phyloP scores from a whole-genome alignment of 352 stramenopile genomes.

The Globisporangium recalcitrans region DNA sequence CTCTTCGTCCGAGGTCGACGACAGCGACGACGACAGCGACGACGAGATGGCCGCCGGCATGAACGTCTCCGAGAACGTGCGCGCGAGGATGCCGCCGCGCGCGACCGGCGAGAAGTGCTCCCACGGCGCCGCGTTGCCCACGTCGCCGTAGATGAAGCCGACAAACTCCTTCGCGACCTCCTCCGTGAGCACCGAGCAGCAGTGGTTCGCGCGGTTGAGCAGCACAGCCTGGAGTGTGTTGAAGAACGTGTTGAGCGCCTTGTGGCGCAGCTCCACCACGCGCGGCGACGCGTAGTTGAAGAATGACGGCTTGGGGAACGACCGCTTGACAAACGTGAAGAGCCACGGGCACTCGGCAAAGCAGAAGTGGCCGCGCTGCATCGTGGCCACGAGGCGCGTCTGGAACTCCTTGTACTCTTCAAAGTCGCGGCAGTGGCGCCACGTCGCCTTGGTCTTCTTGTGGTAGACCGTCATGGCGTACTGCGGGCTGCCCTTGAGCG shows the following conservation, averaged over 20 bases:
- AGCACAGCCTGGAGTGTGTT: conserved; percentile 26
- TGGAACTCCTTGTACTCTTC: conserved; percentile 24
- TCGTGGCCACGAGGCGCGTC: conserved; percentile 22
- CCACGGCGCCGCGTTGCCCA: conserved; percentile 5
- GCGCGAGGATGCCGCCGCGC: conserved; percentile 3
- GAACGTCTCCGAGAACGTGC: conserved; percentile 11
- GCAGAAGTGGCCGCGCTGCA: conserved; percentile 41
- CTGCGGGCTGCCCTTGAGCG: conserved; percentile 1
- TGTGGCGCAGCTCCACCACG: conserved; percentile 26
- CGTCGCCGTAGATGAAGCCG: conserved; percentile 23
- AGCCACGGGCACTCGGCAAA: conserved; percentile 45
- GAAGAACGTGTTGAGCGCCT: conserved; percentile 37
- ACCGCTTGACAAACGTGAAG: conserved; percentile 40
- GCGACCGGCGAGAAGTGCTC: conserved; percentile 9
- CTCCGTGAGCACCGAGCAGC: conserved; percentile 21
- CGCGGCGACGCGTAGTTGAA: conserved; percentile 23
- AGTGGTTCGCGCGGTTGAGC: conserved; percentile 32
- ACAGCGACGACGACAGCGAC: background rate
- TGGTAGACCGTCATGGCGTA: conserved; percentile 12
- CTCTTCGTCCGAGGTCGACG: conserved; percentile 9
- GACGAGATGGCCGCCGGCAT: background rate
- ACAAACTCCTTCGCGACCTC: conserved; percentile 23
- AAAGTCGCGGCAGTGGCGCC: conserved; percentile 8
- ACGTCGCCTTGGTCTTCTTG: conserved; percentile 1
- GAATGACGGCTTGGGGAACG: conserved; percentile 35